Conservation (phyloP, 208 protist species). For the Trypanosoma scelopori region DNA sequence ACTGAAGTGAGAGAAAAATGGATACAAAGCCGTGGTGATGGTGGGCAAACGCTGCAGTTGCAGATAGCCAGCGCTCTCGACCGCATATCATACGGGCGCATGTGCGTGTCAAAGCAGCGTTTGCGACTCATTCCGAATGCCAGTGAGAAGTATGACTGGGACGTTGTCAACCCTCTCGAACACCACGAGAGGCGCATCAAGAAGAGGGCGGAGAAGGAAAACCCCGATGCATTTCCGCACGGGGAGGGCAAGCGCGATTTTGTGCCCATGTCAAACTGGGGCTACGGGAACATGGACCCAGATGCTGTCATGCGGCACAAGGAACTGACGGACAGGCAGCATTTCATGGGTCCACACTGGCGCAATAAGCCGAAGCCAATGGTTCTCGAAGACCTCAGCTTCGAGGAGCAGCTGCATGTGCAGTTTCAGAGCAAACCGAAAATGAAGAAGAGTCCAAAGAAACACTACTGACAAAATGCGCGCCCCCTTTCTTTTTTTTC, state of each 20-base stretch:
- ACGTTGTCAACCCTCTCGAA: constrained; percentile 79
- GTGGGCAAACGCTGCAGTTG: constrained; percentile 80
- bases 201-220: constrained; percentile 60
- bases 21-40: constrained; percentile 73
- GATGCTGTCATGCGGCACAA: constrained; percentile 86
- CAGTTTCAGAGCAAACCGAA: constrained; percentile 86
- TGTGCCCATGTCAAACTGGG: constrained; percentile 93
- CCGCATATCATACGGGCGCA: constrained; percentile 78
- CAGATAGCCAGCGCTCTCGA: constrained; percentile 83
- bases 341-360: constrained; percentile 89
- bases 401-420: constrained; percentile 89
- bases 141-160: constrained; percentile 84
- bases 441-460: constrained; percentile 89
- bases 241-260: constrained; percentile 80
- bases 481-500: too few species aligned
- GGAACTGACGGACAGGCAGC: constrained; percentile 81
- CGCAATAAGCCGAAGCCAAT: constrained; percentile 79
- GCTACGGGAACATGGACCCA: constrained; percentile 87
- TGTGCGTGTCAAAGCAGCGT: constrained; percentile 84
- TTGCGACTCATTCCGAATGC: constrained; percentile 79
- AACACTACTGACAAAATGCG: constrained; percentile 78
- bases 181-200: constrained; percentile 66
- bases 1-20: constrained; percentile 80
- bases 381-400: constrained; percentile 85
- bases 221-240: constrained; percentile 79